phyloP scores from a whole-genome alignment of 345 rosid genomes.

The Microcos paniculata region DNA sequence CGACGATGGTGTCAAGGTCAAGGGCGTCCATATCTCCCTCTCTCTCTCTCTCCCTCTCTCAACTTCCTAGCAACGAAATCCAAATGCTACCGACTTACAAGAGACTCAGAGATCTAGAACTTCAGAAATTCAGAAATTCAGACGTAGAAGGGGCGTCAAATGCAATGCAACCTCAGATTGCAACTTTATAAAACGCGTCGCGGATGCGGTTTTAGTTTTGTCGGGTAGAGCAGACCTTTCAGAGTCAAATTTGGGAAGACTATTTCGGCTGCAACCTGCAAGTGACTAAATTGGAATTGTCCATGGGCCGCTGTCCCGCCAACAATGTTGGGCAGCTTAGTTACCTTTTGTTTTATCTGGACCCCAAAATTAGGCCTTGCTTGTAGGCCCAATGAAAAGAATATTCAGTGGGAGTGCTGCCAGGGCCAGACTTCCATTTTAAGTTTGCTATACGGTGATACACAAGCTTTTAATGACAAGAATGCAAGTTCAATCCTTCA shows the following conservation, averaged over 20 bases:
- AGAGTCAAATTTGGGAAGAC: neutral
- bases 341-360: too few species aligned
- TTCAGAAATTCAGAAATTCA: too few species aligned
- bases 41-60: neutral
- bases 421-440: too few species aligned
- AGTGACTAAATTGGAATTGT: too few species aligned
- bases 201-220: neutral
- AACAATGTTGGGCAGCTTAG: neutral
- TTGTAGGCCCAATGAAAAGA: too few species aligned
- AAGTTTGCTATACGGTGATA: too few species aligned
- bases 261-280: neutral
- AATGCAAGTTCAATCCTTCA: too few species aligned
- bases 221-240: neutral
- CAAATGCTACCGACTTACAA: neutral
- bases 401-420: too few species aligned
- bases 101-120: neutral
- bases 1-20: conserved; percentile 57
- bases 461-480: too few species aligned
- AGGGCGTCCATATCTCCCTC: conserved; percentile 55
- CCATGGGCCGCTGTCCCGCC: neutral
- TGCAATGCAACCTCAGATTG: too few species aligned
- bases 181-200: neutral
- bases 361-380: neutral
- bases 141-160: too few species aligned
- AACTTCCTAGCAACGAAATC: neutral